Evolutionary conservation across 768 basidiomycete genomes (phyloP).

Genomic region (Ramaria sp.): DNA sequence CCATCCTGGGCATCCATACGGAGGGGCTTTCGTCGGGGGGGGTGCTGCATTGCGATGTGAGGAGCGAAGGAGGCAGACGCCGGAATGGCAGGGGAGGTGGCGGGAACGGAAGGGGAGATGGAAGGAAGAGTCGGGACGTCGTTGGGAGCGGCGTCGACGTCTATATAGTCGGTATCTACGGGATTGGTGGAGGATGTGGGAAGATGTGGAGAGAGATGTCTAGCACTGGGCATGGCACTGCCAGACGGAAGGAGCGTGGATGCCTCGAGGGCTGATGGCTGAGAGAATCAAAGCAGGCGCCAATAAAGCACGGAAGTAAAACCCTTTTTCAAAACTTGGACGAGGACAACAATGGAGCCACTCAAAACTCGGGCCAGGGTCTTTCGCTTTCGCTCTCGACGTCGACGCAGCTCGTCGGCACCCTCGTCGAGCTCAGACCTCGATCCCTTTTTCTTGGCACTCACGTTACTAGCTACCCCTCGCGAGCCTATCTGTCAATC

Average conservation of each 20-base stretch:
- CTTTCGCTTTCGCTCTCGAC: too few species aligned
- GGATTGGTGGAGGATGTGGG: not conserved
- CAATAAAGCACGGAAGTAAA: not conserved
- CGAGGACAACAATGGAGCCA: too few species aligned
- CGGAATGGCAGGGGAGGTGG: not conserved
- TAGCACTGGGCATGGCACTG: not conserved
- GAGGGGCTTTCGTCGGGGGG: slow-evolving; percentile 29
- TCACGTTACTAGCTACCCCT: too few species aligned
- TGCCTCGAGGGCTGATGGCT: not conserved
- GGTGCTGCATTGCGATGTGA: not conserved
- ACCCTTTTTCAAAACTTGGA: too few species aligned
- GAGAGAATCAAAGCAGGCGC: not conserved
- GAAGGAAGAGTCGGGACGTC: not conserved
- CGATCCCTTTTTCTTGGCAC: too few species aligned
- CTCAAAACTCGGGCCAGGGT: too few species aligned
- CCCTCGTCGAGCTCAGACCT: too few species aligned
- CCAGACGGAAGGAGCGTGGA: slow-evolving; percentile 1
- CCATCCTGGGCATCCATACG: slow-evolving; percentile 69
- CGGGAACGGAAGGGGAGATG: not conserved
- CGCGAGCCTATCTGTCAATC: too few species aligned
- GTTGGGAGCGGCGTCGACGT: not conserved
- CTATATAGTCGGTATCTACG: not conserved
- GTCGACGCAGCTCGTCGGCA: too few species aligned
- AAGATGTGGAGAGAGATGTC: not conserved
- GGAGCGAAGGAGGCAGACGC: not conserved